Percentiles rank a stretch among this genome's conserved stretches.
phyloP scores from a whole-genome alignment of 2,329 filamentous ascomycete genomes.

The Fusarium temperatum region DNA sequence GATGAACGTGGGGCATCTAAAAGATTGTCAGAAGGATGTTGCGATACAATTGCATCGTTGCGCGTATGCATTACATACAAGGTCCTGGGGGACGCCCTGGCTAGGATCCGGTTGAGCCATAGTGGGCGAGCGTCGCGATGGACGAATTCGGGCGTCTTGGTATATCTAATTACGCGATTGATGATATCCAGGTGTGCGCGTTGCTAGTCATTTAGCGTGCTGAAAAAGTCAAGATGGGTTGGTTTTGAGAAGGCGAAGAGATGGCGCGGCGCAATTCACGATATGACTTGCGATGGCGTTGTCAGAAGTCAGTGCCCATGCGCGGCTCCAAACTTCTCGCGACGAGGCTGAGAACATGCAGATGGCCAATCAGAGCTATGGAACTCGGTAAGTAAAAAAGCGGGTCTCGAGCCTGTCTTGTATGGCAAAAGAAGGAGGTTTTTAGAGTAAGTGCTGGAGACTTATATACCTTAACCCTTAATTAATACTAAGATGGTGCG shows the following conservation, averaged over 20 bases:
- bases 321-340: conserved; percentile 51
- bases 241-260: conserved; percentile 16
- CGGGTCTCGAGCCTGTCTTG: conserved; percentile 21
- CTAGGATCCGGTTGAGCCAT: conserved; percentile 56
- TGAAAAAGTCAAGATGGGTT: not conserved
- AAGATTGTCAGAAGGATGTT: conserved; percentile 28
- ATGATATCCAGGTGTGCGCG: not conserved
- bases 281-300: conserved; percentile 32
- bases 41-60: not conserved
- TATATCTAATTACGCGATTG: conserved; percentile 33
- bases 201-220: not conserved
- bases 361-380: conserved; percentile 40
- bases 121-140: conserved; percentile 39
- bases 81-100: conserved; percentile 54
- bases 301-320: conserved; percentile 34
- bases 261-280: conserved; percentile 38
- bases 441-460: not conserved
- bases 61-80: conserved; percentile 45
- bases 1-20: conserved; percentile 87
- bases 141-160: conserved; percentile 15
- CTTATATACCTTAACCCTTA: too few relatives aligned
- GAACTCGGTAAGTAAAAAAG: conserved; percentile 9
- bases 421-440: not conserved
- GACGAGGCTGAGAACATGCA: conserved; percentile 44
- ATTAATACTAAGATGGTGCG: not conserved